Percentiles rank a stretch among this genome's conserved stretches.
Conservation (phyloP, 2,329 filamentous ascomycete genomes). For the Dactylellina sp. region DNA sequence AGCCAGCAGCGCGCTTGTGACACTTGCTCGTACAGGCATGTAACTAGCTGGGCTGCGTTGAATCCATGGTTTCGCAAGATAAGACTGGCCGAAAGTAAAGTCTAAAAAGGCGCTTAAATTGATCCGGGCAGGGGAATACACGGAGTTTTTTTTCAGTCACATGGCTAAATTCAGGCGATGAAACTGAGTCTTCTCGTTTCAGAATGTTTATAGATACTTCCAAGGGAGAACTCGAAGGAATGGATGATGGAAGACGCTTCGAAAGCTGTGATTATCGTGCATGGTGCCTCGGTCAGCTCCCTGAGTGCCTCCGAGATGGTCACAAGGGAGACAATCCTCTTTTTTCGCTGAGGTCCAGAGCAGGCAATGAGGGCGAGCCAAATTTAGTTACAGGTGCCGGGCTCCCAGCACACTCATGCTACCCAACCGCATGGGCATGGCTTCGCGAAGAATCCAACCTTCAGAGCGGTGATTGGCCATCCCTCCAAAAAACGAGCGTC, state of each 20-base stretch:
- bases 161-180: not conserved
- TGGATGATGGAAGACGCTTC: too few species aligned
- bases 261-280: not conserved
- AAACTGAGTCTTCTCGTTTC: slow-evolving; percentile 2
- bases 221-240: too few species aligned
- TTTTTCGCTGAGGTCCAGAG: slow-evolving; percentile 1
- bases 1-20: slow-evolving; percentile 37
- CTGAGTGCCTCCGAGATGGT: not conserved
- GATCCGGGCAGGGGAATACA: slow-evolving; percentile 1
- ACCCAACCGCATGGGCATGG: slow-evolving; percentile 44
- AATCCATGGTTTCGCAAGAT: too few species aligned
- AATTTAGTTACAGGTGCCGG: slow-evolving; percentile 47
- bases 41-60: not conserved
- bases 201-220: too few species aligned
- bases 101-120: slow-evolving; percentile 2
- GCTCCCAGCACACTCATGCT: slow-evolving; percentile 17
- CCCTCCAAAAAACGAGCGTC: slow-evolving; percentile 31
- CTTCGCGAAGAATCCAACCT: slow-evolving; percentile 16
- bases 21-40: slow-evolving; percentile 23
- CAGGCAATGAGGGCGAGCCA: slow-evolving; percentile 22
- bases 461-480: slow-evolving; percentile 26
- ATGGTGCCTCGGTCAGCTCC: slow-evolving; percentile 8
- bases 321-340: slow-evolving; percentile 1
- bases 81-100: too few species aligned
- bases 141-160: slow-evolving; percentile 4